phyloP scores from a whole-genome alignment of 1,284 basidiomycete genomes.

The Microbotryomycetes sp. region DNA sequence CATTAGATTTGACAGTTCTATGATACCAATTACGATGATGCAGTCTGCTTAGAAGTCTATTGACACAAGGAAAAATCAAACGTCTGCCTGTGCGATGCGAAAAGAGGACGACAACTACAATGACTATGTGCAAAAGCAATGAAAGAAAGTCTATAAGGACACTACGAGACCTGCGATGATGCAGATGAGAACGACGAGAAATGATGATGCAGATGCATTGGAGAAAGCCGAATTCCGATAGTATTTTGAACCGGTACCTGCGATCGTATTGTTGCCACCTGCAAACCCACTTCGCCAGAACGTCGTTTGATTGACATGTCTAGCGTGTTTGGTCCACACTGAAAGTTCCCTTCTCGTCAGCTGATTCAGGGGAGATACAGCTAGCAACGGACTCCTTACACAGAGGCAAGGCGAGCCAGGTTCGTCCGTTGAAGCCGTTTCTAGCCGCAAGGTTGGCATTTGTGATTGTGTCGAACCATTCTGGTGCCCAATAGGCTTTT shows the following conservation, averaged over 20 bases:
- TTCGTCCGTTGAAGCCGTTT: slow-evolving; percentile 9
- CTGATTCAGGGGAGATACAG: too few relatives aligned
- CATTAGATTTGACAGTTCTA: slow-evolving; percentile 30
- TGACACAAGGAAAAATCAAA: too few relatives aligned
- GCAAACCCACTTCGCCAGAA: slow-evolving; percentile 15
- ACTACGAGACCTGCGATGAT: not conserved
- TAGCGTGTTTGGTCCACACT: slow-evolving; percentile 20
- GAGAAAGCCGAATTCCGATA: not conserved
- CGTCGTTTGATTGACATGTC: slow-evolving; percentile 4
- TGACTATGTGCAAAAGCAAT: too few relatives aligned
- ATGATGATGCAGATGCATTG: not conserved
- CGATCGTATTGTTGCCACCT: slow-evolving; percentile 7
- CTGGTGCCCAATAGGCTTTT: slow-evolving; percentile 11
- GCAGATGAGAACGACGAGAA: not conserved
- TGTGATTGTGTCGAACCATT: slow-evolving; percentile 18
- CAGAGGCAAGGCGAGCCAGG: slow-evolving; percentile 19
- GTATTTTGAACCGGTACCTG: not conserved
- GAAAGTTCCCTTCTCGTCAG: too few relatives aligned
- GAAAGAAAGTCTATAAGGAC: not conserved
- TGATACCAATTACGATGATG: too few relatives aligned
- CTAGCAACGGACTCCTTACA: slow-evolving; percentile 6
- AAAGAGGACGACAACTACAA: too few relatives aligned
- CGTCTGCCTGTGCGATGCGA: too few relatives aligned
- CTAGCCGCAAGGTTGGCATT: slow-evolving; percentile 1
- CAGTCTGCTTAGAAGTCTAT: too few relatives aligned